These are phyloP conservation scores for Echinosophora koreensis DNA, from an alignment of 306 rosid species.

Conservation along the genomic window DNA sequence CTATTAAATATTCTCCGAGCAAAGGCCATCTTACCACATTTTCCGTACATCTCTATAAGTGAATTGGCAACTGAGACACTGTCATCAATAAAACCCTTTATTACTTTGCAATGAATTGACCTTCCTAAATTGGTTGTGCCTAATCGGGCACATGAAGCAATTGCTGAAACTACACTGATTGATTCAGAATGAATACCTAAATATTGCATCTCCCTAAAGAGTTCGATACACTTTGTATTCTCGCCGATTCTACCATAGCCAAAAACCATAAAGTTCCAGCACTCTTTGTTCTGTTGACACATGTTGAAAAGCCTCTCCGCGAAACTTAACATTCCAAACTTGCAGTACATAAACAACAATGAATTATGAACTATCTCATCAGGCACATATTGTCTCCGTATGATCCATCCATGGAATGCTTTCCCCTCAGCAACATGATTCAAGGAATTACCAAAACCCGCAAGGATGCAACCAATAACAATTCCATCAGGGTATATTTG, in stretches of 20 bases:
- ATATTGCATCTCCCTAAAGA: conserved; percentile 67
- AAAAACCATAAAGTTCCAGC: conserved; percentile 66
- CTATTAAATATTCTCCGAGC: conserved; percentile 62
- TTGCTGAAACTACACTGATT: conserved; percentile 58
- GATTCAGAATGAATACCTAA: conserved; percentile 58
- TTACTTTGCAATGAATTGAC: conserved; percentile 68
- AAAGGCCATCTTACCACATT: conserved; percentile 56
- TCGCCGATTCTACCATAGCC: conserved; percentile 62
- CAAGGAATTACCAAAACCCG: conserved; percentile 65
- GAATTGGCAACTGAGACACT: conserved; percentile 59
- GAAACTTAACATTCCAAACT: conserved; percentile 62
- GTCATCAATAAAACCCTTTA: conserved; percentile 57
- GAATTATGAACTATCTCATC: conserved; percentile 57
- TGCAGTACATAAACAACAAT: conserved; percentile 75
- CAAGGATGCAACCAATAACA: conserved; percentile 67
- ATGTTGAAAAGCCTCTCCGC: conserved; percentile 66
- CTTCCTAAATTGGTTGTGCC: conserved; percentile 59
- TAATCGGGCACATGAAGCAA: conserved; percentile 65
- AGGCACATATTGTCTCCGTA: conserved; percentile 50
- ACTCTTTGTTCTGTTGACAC: conserved; percentile 50
- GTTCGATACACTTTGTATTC: conserved; percentile 53
- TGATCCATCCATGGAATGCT: conserved; percentile 71
- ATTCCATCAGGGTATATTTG: conserved; percentile 67
- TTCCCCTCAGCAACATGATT: conserved; percentile 57
- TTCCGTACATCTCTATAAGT: conserved; percentile 81